Conservation (phyloP, 2,329 filamentous ascomycete species). For the Aquanectria penicillioides region DNA sequence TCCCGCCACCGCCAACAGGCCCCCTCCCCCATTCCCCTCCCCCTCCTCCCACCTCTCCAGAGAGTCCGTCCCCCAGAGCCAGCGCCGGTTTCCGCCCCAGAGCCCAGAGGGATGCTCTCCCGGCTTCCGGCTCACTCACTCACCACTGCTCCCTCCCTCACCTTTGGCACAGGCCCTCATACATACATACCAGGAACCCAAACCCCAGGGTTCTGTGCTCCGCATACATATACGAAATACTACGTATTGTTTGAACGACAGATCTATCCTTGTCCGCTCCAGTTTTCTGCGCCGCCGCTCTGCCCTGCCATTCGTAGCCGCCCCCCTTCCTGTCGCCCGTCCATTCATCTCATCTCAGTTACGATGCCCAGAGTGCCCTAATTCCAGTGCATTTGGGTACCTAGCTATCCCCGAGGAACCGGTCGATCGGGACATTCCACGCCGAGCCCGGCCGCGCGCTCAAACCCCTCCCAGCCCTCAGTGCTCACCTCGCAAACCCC, state of each 20-base stretch:
- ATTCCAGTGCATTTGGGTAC: conserved; percentile 13
- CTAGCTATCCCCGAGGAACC: conserved; percentile 18
- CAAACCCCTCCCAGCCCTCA: background rate
- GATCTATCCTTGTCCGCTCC: conserved; percentile 6
- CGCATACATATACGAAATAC: conserved; percentile 20
- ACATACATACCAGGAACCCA: conserved; percentile 2
- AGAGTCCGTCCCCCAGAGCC: no score
- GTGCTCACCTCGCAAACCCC: background rate
- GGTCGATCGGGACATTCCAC: conserved; percentile 22
- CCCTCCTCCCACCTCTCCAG: no score
- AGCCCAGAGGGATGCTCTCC: no score
- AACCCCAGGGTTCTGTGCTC: background rate
- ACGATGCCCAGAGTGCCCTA: background rate
- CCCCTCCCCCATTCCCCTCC: no score
- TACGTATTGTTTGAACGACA: background rate
- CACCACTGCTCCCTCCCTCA: background rate
- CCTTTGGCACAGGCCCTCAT: background rate
- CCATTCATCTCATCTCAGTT: background rate
- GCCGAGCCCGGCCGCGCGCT: conserved; percentile 9
- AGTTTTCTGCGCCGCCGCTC: background rate
- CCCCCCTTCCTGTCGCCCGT: background rate
- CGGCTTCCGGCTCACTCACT: conserved; percentile 17
- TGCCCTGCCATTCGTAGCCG: background rate
- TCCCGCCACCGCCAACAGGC: no score
- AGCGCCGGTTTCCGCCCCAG: no score